Base-by-base conservation (phyloP, 805 yeast genomes). In the Saturnispora dispora region DNA sequence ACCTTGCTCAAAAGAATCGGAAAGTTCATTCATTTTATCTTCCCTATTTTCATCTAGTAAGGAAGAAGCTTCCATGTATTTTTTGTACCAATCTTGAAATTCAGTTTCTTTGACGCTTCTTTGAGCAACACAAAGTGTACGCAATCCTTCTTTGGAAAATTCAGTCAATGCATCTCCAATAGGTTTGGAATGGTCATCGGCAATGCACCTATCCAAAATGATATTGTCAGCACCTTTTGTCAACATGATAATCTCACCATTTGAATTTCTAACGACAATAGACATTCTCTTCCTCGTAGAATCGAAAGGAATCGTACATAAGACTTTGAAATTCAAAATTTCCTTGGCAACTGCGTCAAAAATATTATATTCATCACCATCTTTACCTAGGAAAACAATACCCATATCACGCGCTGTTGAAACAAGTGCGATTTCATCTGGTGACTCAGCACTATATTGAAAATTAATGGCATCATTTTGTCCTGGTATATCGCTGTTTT, bases 391-490 rank as follows among this genome's bases (percentile, higher is more conserved):
- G 61, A 83, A 77, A 0, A 77, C 81, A 57, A 81, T 74, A 9
- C 95, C 95, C 30, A 85, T 58, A 62, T 84, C 91, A 48, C 86
- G 71, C 1, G 91, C 91, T 45, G 78, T 82, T 2, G 83, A 72
- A n/a, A 86, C 91, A 50, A 85, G 71, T 0, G 93, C 90, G 41
- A 83, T 80, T 63, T 85, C 95, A 68, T 85, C 95, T 0, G 95
- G 95, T 8, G 89, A 83, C 61, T 85, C 90, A 1, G 91, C 90
- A 59, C 84, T 83, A 67, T 79, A 82, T 13, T 37, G 41, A 5
- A 37, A 37, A 28, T 73, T 72, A 41, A 80, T 63, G 33, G 65
- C 61, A 18, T 75, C 77, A 8, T 68, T 65, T 2, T 61, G 62
- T 45, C 69, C 70, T 25, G 28, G 28, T 11, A 30, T 11, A 30